Base-by-base conservation (phyloP, 2,329 filamentous ascomycete species). In the Aspergillus floridensis region DNA sequence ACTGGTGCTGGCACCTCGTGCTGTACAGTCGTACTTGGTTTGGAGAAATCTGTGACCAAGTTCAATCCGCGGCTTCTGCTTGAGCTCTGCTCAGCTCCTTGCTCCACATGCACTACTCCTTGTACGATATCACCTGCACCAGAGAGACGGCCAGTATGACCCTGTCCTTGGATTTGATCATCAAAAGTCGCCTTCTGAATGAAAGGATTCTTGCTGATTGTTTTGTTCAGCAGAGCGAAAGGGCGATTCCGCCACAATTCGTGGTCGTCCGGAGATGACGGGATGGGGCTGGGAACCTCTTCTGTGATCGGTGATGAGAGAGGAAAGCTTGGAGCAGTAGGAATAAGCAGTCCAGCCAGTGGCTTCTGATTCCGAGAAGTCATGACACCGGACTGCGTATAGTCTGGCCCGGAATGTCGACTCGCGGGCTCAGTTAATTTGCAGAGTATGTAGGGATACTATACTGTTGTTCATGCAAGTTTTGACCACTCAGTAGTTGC, bases 281-380 rank as follows among this genome's bases (percentile, higher is more conserved):
- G 70, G 7, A 70, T 72, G 0, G 76, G 77, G 53, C 74, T 77
- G 3, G 70, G 60, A 38, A 77, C 66, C 59, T 79, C 77, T 55
- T 78, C 77, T 21, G 63, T 73, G 58, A 79, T 79, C 0, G 77
- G 77, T 11, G 77, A 79, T 1, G 76, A 77, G 19, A 79, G 64
- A 12, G 77, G 77, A 50, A 79, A 79, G 19, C 65, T 73, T 21
- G 74, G 76, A 16, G 71, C 60, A 26, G 64, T 44, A 6, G 68
- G 73, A 10, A 71, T 73, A 41, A 65, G 70, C 19, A 76, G 67
- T 8, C 65, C 61, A 21, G 68, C 65, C n/a, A 68, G 63, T 26
- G 65, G 65, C 19, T 65, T 69, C 31, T 69, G 63, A 41, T 61
- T 62, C 51, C 62, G 69, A 35, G 59, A 58, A 21, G 53, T 44